Evolutionary conservation across 2,329 filamentous ascomycete genomes (phyloP), one percentile per base, ranked within the genome.

Genomic region (Colletotrichum somersetense): DNA sequence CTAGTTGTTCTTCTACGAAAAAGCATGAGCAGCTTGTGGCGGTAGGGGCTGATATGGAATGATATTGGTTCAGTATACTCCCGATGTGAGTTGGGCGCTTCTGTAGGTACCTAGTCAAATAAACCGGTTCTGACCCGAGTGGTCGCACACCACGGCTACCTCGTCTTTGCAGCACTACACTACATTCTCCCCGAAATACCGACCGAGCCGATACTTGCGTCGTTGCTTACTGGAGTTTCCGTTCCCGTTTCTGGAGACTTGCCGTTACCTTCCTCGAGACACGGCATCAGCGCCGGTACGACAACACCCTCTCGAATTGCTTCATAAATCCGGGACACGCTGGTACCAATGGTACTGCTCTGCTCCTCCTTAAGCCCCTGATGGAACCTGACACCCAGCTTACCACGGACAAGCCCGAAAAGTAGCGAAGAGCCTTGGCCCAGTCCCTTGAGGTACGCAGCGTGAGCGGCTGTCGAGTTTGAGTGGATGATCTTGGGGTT

Each of bases 251-350:
- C 26, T n/a, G 12, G 8, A 23, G 16, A 20, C 11, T 61, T 30
- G 10, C n/a, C 20, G 14, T 59, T 16, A 20, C 8, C 44, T 6
- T 14, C n/a, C 3, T 48, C 18, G 46, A 42, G 44, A 18, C 38
- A 58, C 4, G 44, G 52, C 62, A 74, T 62, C 33, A 74, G 48
- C 12, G 16, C n/a, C 14, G 67, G 62, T 8, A 71, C 65, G 18
- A 73, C 56, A 30, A 6, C 8, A 23, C 62, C 71, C 23, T 46
- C 46, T 11, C 73, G 71, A 14, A 73, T 64, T 8, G 67, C 59
- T 75, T 81, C 79, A 61, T 81, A 81, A 2, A 81, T 75, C 38
- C 75, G 76, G 55, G 74, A 78, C 12, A 80, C 78, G 75, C 78
- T 78, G 57, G 73, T 77, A 14, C 79, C 79, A 33, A 80, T 80